phyloP scores from a whole-genome alignment of 106 monocot genomes.

The Cymbidium sinense region DNA sequence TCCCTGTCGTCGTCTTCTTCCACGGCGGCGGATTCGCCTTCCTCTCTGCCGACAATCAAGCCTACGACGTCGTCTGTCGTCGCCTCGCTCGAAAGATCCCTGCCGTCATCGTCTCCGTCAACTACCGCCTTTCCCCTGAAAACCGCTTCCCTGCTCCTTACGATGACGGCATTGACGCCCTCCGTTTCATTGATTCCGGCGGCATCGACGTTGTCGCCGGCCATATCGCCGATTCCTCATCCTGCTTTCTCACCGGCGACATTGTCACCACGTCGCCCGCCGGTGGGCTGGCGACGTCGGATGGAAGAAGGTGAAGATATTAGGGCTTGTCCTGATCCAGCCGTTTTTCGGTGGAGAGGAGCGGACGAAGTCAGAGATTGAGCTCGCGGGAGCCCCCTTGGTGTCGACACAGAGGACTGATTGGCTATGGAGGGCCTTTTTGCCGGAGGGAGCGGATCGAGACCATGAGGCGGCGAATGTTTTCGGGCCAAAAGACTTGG shows the following conservation, averaged over 20 bases:
- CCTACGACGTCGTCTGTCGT: constrained; percentile 9
- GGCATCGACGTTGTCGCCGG: constrained; percentile 24
- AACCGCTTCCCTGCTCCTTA: constrained; percentile 28
- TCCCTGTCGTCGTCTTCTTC: constrained; percentile 14
- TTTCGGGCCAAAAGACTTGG: constrained; percentile 5
- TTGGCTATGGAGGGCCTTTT: constrained; percentile 29
- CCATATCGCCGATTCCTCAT: constrained; percentile 26
- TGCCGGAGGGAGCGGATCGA: constrained; percentile 30
- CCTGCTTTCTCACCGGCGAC: constrained; percentile 42
- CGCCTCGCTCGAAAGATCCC: constrained; percentile 1
- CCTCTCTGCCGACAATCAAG: background rate
- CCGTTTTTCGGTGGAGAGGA: constrained; percentile 44
- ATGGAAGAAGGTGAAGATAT: background rate
- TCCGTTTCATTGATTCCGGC: constrained; percentile 17
- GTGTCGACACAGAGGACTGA: constrained; percentile 23
- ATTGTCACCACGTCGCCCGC: constrained; percentile 37
- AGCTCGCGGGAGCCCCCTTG: constrained; percentile 8
- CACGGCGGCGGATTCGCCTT: constrained; percentile 14
- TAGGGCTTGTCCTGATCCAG: constrained; percentile 29
- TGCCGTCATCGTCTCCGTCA: constrained; percentile 13
- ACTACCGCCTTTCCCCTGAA: constrained; percentile 29
- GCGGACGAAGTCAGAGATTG: constrained; percentile 34
- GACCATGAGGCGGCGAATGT: constrained; percentile 33
- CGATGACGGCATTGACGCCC: constrained; percentile 17
- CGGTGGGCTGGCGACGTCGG: constrained; percentile 10